A percentile compares a stretch with the other conserved stretches of the same genome.
Conservation (phyloP, 306 rosid species). For the Quillaja saponaria region DNA sequence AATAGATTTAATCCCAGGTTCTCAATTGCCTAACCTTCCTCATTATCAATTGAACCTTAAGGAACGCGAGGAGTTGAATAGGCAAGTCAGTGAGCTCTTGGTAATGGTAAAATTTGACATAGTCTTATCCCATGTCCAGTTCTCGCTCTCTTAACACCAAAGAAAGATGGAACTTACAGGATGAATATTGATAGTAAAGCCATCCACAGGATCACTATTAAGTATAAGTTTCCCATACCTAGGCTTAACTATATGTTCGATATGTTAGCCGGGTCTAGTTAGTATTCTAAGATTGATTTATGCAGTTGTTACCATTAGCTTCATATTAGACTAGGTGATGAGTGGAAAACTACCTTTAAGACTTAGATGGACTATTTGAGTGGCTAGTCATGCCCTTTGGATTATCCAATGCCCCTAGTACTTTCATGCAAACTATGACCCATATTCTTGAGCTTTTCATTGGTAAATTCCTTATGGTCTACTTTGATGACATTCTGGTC, state of each 20-base stretch:
- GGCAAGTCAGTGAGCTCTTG: neutral
- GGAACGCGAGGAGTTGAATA: neutral
- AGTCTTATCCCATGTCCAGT: neutral
- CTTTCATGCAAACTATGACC: neutral
- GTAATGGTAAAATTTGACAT: neutral
- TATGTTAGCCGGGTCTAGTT: neutral
- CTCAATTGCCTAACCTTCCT: neutral
- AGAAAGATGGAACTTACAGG: neutral
- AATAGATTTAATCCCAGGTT: too few species aligned
- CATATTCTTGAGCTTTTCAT: neutral
- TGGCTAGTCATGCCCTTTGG: neutral
- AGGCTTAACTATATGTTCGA: neutral
- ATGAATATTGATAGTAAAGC: neutral
- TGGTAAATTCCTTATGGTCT: neutral
- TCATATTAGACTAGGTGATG: neutral
- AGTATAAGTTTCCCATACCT: too few species aligned
- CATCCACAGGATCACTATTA: neutral
- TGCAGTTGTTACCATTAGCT: neutral
- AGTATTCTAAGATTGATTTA: neutral
- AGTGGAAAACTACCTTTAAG: neutral
- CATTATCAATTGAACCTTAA: neutral
- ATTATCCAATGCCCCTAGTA: neutral
- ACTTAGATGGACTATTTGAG: neutral
- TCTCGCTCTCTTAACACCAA: neutral
- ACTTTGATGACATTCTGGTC: neutral